Base-by-base conservation (phyloP, 352 stramenopile genomes). In the Phytophthora pseudosyringae region DNA sequence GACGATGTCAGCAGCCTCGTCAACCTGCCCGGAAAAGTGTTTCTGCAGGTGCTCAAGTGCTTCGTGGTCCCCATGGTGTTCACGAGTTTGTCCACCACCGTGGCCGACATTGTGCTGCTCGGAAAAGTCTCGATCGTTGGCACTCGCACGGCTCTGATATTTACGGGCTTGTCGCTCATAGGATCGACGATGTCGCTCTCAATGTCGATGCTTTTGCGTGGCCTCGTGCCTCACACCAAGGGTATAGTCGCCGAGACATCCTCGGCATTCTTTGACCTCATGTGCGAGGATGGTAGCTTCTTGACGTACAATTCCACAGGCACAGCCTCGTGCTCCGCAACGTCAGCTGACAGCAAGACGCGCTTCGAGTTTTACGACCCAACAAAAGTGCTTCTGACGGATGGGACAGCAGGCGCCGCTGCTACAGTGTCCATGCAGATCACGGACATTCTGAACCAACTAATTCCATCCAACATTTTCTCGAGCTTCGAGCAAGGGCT, bases 61-160 rank as follows among this genome's bases (percentile, higher is more conserved):
- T 77, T 87, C 43, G 78, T 87, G 41, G 60, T 87, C 26, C 83
- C 80, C 16, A 89, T 91, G 80, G 76, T 91, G 3, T 91, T 91
- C 45, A 84, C 74, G 32, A 88, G 75, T 66, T 54, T 91, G 32
- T 69, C 81, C 7, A 87, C 81, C 4, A 79, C 78, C 5, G 71
- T 89, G 43, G 79, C 79, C 25, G 83, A 89, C 43, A 85, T 91
- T 41, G 81, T 91, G 29, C 55, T 88, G 33, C 68, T 88, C 3
- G 80, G 82, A 26, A 90, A 91, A 60, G 79, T 89, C 13, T 88
- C 77, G 1, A 70, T 75, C 1, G 69, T 91, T 21, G 83, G 83
- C 12, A 78, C 69, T 5, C 76, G 78, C 21, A 90, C 78, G 1
- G 75, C 77, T 2, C 41, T 81, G 15, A 85, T 75, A 49, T 91